phyloP scores from a whole-genome alignment of 805 yeast species.

The Metschnikowia peoriensis region DNA sequence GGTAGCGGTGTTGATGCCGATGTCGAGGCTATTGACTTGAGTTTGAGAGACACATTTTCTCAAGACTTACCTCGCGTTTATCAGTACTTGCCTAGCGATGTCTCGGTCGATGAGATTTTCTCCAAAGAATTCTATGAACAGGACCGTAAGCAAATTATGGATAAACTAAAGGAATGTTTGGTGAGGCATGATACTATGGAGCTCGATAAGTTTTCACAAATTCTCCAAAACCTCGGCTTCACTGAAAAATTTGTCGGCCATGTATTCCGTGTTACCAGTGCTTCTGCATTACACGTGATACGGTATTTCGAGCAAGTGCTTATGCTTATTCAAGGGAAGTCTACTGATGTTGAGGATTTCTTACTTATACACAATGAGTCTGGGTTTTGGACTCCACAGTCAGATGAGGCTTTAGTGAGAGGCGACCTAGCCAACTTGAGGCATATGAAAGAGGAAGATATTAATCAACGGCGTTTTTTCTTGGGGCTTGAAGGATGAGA shows the following conservation, averaged over 20 bases:
- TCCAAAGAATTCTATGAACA: slow-evolving; percentile 9
- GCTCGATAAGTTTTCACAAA: slow-evolving; percentile 11
- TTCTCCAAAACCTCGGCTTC: slow-evolving; percentile 14
- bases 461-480: slow-evolving; percentile 14
- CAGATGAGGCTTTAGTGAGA: slow-evolving; percentile 15
- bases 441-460: slow-evolving; percentile 10
- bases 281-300: slow-evolving; percentile 14
- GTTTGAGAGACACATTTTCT: slow-evolving; percentile 7
- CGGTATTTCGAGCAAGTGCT: slow-evolving; percentile 12
- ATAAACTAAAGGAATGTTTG: slow-evolving; percentile 9
- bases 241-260: slow-evolving; percentile 17
- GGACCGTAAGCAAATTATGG: slow-evolving; percentile 9
- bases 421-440: slow-evolving; percentile 9
- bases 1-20: slow-evolving; percentile 13
- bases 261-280: slow-evolving; percentile 18
- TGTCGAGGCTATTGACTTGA: slow-evolving; percentile 10
- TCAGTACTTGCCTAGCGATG: slow-evolving; percentile 13
- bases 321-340: slow-evolving; percentile 4
- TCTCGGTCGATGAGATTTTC: slow-evolving; percentile 14
- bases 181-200: slow-evolving; percentile 7
- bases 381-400: slow-evolving; percentile 20
- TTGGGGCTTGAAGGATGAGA: slow-evolving; percentile 10
- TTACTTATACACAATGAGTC: slow-evolving; percentile 9
- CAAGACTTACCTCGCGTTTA: slow-evolving; percentile 1
- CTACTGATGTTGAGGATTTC: slow-evolving; percentile 4